Conservation (phyloP, 2,329 filamentous ascomycete species). For the Penicillium oxalicum region DNA sequence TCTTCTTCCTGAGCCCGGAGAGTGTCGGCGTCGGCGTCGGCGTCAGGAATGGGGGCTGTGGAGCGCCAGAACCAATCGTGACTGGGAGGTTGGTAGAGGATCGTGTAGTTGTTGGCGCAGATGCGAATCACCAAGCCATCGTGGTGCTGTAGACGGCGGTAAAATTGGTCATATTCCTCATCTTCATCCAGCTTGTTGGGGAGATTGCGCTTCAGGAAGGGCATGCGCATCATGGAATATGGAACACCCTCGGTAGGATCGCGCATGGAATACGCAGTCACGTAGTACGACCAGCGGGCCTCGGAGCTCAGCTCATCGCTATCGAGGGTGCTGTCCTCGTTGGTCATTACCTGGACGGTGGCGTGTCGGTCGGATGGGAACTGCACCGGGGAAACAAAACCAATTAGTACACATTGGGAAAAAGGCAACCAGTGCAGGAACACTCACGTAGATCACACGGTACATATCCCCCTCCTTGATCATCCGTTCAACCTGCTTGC, state of each 20-base stretch:
- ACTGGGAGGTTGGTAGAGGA: constrained; percentile 67
- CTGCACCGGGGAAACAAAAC: constrained; percentile 31
- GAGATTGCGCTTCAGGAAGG: constrained; percentile 66
- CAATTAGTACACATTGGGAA: constrained; percentile 18
- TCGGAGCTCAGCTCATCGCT: constrained; percentile 60
- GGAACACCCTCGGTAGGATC: constrained; percentile 79
- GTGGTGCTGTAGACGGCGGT: constrained; percentile 51
- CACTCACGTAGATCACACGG: constrained; percentile 80
- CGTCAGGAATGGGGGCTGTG: constrained; percentile 17
- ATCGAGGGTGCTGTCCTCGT: constrained; percentile 74
- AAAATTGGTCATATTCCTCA: constrained; percentile 54
- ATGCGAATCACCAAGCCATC: constrained; percentile 68
- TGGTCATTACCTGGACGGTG: constrained; percentile 76
- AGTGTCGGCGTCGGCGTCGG: constrained; percentile 15
- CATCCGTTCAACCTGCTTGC: constrained; percentile 87
- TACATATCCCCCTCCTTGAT: constrained; percentile 91
- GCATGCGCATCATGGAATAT: constrained; percentile 59
- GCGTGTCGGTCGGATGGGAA: constrained; percentile 63
- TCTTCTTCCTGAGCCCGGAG: constrained; percentile 28
- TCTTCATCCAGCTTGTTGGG: constrained; percentile 57
- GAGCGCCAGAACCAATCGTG: constrained; percentile 63
- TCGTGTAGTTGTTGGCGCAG: constrained; percentile 71
- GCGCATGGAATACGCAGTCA: constrained; percentile 81
- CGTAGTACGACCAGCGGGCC: constrained; percentile 85
- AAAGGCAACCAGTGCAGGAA: constrained; percentile 3